These are phyloP conservation scores for Viola odorata DNA, from an alignment of 345 rosid genomes.

Conservation along the genomic window DNA sequence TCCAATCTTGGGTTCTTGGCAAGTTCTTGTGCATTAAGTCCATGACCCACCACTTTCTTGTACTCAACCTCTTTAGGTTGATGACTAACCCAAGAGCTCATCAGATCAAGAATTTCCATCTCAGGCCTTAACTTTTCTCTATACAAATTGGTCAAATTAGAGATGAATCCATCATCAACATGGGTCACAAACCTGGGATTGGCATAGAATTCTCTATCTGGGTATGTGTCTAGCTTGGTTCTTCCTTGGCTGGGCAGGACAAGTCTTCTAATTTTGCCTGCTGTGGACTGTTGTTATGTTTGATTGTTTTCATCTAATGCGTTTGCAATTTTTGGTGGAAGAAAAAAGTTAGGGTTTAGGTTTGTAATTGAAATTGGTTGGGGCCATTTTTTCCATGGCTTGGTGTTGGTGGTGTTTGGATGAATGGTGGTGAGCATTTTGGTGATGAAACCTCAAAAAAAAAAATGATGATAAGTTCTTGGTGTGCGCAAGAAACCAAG, in stretches of 20 bases:
- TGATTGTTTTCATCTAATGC: constrained; percentile 28
- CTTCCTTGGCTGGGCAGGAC: constrained; percentile 65
- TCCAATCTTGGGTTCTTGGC: constrained; percentile 63
- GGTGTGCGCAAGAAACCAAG: no score
- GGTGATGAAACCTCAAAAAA: not conserved
- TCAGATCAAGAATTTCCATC: constrained; percentile 68
- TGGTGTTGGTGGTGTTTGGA: constrained; percentile 10
- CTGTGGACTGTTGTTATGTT: constrained; percentile 33
- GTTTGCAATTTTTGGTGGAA: constrained; percentile 18
- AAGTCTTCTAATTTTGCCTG: constrained; percentile 60
- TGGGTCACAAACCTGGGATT: constrained; percentile 82
- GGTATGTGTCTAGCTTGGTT: constrained; percentile 46
- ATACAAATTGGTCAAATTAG: constrained; percentile 58
- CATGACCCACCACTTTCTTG: constrained; percentile 83
- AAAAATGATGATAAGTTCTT: no score
- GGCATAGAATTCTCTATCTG: constrained; percentile 69
- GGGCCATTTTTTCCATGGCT: constrained; percentile 22
- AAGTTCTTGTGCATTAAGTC: constrained; percentile 91
- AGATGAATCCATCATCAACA: constrained; percentile 69
- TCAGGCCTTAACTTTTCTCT: constrained; percentile 53
- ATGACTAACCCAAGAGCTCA: constrained; percentile 96
- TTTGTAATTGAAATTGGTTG: constrained; percentile 3
- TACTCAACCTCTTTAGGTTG: constrained; percentile 55
- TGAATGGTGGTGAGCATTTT: constrained; percentile 26
- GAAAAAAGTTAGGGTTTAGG: constrained; percentile 7